phyloP scores from a whole-genome alignment of 768 basidiomycete species.

The Termitomyces sp. region DNA sequence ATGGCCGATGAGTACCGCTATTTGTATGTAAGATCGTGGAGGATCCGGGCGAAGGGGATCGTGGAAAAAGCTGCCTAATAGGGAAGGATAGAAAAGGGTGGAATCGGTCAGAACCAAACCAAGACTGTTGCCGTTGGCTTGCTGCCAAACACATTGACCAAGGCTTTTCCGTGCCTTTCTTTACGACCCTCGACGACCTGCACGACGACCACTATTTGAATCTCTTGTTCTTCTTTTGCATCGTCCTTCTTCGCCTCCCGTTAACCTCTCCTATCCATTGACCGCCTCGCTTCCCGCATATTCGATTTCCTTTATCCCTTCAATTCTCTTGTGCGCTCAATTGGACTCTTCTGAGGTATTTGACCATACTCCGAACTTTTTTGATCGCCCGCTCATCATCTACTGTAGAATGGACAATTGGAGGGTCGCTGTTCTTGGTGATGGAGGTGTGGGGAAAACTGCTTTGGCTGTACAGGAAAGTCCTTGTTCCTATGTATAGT shows the following conservation, averaged over 20 bases:
- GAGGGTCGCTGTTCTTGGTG: constrained; percentile 94
- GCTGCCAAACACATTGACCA: constrained; percentile 23
- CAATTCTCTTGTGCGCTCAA: constrained; percentile 22
- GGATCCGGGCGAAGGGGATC: constrained; percentile 6
- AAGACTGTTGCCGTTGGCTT: constrained; percentile 28
- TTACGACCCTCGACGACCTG: constrained; percentile 52
- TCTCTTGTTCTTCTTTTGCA: constrained; percentile 39
- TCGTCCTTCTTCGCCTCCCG: constrained; percentile 17
- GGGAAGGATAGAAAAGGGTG: constrained; percentile 25
- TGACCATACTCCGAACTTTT: constrained; percentile 6
- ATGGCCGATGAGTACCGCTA: neutral
- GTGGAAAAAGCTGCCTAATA: constrained; percentile 16
- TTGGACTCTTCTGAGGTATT: constrained; percentile 26
- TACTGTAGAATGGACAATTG: constrained; percentile 76
- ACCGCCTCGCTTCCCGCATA: constrained; percentile 8
- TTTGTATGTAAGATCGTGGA: neutral
- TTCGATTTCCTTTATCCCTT: constrained; percentile 19
- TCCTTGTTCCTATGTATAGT: constrained; percentile 8
- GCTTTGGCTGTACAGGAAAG: constrained; percentile 91
- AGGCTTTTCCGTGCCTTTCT: constrained; percentile 31
- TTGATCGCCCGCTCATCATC: constrained; percentile 14
- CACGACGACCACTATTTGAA: constrained; percentile 45
- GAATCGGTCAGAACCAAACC: constrained; percentile 26
- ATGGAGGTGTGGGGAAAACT: constrained; percentile 97
- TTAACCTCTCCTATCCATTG: constrained; percentile 26